A percentile compares a stretch with the other conserved stretches of the same genome.
Conservation (phyloP, 2,329 filamentous ascomycete genomes). For the Colletotrichum scovillei region DNA sequence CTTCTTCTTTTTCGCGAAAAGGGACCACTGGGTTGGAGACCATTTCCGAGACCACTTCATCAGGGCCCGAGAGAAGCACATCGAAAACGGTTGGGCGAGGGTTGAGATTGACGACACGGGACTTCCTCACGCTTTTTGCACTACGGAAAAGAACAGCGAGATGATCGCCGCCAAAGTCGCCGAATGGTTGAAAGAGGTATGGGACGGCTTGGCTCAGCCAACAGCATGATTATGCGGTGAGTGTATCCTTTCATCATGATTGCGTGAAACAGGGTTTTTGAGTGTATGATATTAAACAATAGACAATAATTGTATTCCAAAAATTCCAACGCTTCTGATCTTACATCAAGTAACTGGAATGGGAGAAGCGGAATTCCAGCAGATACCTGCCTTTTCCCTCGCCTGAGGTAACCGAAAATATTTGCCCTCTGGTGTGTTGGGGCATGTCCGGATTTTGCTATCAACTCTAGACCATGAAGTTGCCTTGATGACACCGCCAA, state of each 20-base stretch:
- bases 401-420: background rate
- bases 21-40: slow-evolving; percentile 73
- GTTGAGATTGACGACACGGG: slow-evolving; percentile 66
- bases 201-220: slow-evolving; percentile 3
- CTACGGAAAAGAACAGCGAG: slow-evolving; percentile 41
- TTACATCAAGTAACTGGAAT: background rate
- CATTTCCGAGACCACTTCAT: slow-evolving; percentile 68
- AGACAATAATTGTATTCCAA: slow-evolving; percentile 8
- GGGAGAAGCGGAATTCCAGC: too few species aligned
- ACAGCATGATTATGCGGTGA: background rate
- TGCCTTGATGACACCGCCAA: background rate
- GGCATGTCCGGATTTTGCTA: background rate
- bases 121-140: slow-evolving; percentile 71
- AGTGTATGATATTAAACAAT: slow-evolving; percentile 16
- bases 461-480: background rate
- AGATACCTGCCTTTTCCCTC: background rate
- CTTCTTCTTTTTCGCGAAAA: slow-evolving; percentile 68
- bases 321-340: background rate
- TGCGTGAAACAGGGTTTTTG: background rate
- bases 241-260: background rate
- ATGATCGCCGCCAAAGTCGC: slow-evolving; percentile 25
- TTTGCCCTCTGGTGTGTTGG: background rate
- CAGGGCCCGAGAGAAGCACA: slow-evolving; percentile 48
- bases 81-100: slow-evolving; percentile 52
- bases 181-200: slow-evolving; percentile 31